These are phyloP conservation scores for Ocimum tenuiflorum DNA, from an alignment of 257 asterid species.

Conservation along the genomic window DNA sequence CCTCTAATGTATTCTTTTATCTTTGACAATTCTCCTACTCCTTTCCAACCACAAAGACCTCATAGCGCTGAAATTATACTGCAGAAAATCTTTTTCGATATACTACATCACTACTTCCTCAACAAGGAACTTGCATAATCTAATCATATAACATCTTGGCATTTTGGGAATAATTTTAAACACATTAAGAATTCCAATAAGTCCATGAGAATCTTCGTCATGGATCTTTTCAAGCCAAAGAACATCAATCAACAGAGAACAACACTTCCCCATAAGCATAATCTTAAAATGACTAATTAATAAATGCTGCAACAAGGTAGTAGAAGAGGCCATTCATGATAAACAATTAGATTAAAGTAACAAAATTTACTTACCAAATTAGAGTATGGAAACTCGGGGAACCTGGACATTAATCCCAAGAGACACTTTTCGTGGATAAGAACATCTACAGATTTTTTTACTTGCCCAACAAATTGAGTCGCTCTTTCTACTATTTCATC, in stretches of 20 bases:
- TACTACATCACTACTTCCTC: no score
- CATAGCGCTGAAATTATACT: no score
- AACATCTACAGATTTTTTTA: conserved; percentile 38
- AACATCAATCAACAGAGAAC: not conserved
- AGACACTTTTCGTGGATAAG: conserved; percentile 40
- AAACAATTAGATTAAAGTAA: conserved; percentile 18
- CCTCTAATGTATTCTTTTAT: no score
- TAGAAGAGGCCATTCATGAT: not conserved
- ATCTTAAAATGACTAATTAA: not conserved
- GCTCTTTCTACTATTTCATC: conserved; percentile 63
- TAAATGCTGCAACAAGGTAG: not conserved
- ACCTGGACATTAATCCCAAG: conserved; percentile 48
- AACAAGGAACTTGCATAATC: not conserved
- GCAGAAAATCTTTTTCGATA: no score
- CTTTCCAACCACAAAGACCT: no score
- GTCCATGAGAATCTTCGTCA: not conserved
- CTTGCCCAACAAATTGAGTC: conserved; percentile 38
- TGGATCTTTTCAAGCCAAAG: not conserved
- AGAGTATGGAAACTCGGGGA: conserved; percentile 45
- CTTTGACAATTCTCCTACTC: no score
- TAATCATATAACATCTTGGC: not conserved
- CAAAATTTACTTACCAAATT: conserved; percentile 53
- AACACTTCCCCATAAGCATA: not conserved
- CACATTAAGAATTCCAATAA: not conserved
- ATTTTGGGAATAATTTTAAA: not conserved